Evolutionary conservation across 2,329 filamentous ascomycete species (phyloP).

Genomic region (Raffaelea ambrosiae): DNA sequence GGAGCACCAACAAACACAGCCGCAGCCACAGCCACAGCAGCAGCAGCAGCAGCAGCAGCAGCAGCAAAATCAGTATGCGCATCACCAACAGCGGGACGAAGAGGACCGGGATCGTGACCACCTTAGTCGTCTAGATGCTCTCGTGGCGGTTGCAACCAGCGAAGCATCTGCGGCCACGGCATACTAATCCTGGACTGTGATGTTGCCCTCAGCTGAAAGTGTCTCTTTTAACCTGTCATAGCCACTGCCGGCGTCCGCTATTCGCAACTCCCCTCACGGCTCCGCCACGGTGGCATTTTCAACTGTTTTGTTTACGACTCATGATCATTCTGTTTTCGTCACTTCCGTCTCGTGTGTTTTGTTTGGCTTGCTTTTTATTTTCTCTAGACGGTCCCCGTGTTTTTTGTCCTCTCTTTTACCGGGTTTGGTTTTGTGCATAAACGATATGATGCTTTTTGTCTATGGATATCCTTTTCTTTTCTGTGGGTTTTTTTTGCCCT

Average conservation of each 20-base stretch:
- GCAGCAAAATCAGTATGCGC: neutral
- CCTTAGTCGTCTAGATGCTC: conserved; percentile 6
- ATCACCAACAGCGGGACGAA: neutral
- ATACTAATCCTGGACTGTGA: too few relatives aligned
- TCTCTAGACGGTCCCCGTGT: neutral
- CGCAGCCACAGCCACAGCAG: neutral
- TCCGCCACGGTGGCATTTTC: too few relatives aligned
- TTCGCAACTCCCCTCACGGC: too few relatives aligned
- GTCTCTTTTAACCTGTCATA: too few relatives aligned
- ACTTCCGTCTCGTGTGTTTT: neutral
- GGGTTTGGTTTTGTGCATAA: neutral
- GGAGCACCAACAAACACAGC: conserved; percentile 7
- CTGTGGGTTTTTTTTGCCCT: neutral
- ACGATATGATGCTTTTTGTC: neutral
- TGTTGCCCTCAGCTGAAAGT: too few relatives aligned
- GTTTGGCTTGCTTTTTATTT: neutral
- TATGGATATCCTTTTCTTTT: neutral
- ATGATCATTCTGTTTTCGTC: neutral
- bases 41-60: neutral
- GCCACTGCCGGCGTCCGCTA: too few relatives aligned
- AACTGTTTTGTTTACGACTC: neutral
- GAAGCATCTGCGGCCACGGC: conserved; percentile 7
- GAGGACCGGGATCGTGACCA: conserved; percentile 1
- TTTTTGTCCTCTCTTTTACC: neutral
- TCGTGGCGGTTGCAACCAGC: conserved; percentile 9